phyloP scores from a whole-genome alignment of 2,329 filamentous ascomycete species.

The Biscogniauxia marginata region DNA sequence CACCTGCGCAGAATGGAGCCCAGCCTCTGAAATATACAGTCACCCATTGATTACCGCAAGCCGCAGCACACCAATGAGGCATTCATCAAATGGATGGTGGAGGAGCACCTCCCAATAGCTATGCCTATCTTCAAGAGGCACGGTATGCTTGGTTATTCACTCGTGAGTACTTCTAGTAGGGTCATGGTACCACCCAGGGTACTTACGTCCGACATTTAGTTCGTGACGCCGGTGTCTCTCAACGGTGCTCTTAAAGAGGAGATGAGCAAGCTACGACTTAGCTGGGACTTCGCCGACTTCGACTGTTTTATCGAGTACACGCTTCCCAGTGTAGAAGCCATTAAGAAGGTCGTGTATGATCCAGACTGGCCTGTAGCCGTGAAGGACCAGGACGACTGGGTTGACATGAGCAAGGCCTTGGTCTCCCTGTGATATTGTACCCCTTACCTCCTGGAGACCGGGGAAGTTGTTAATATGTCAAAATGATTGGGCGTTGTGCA shows the following conservation, averaged over 20 bases:
- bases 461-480: conserved; percentile 26
- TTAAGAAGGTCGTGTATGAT: conserved; percentile 25
- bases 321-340: conserved; percentile 17
- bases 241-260: conserved; percentile 20
- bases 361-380: conserved; percentile 25
- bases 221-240: conserved; percentile 21
- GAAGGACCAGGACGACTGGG: conserved; percentile 32
- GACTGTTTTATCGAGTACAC: conserved; percentile 33
- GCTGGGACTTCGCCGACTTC: conserved; percentile 25
- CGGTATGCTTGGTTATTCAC: conserved; percentile 24
- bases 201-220: conserved; percentile 14
- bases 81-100: conserved; percentile 32
- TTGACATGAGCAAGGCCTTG: conserved; percentile 27
- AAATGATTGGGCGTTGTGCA: too few species aligned
- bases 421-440: conserved; percentile 26
- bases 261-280: conserved; percentile 12
- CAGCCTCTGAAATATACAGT: conserved; percentile 27
- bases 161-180: conserved; percentile 17
- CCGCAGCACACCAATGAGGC: conserved; percentile 30
- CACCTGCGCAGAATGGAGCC: neutral
- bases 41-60: conserved; percentile 30
- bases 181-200: neutral
- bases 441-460: conserved; percentile 26
- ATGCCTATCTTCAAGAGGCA: conserved; percentile 30
- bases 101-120: conserved; percentile 29